Conservation (phyloP, 805 yeast genomes). For the Cyberlindnera meyerae region DNA sequence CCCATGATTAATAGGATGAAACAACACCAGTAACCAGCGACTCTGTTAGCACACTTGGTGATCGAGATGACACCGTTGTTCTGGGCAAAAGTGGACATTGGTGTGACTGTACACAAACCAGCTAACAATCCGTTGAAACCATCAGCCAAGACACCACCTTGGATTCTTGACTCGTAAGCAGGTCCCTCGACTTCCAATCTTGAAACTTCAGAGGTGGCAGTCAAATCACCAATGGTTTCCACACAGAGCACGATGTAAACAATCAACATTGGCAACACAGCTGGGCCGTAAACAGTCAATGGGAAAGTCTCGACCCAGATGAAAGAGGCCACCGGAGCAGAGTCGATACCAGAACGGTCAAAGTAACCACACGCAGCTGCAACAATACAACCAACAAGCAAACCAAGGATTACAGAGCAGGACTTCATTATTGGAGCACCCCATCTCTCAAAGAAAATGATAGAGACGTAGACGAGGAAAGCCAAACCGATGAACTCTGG, state of each 20-base stretch:
- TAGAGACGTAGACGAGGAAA: slow-evolving; percentile 70
- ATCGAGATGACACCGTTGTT: slow-evolving; percentile 91
- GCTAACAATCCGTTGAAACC: slow-evolving; percentile 77
- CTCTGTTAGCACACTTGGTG: slow-evolving; percentile 85
- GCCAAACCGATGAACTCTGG: slow-evolving; percentile 89
- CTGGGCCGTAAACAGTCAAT: slow-evolving; percentile 74
- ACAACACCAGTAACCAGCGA: slow-evolving; percentile 75
- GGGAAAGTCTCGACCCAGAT: slow-evolving; percentile 85
- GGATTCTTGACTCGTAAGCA: slow-evolving; percentile 75
- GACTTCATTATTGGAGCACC: slow-evolving; percentile 95
- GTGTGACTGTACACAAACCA: slow-evolving; percentile 77
- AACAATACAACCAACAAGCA: slow-evolving; percentile 83
- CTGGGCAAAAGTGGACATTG: slow-evolving; percentile 90
- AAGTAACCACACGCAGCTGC: slow-evolving; percentile 91
- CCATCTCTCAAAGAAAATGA: slow-evolving; percentile 74
- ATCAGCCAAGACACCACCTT: slow-evolving; percentile 90
- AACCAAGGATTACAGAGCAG: slow-evolving; percentile 84
- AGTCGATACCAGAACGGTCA: slow-evolving; percentile 47
- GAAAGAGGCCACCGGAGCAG: slow-evolving; percentile 82
- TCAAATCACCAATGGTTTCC: slow-evolving; percentile 92
- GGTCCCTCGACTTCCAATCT: slow-evolving; percentile 79
- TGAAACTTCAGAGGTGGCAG: slow-evolving; percentile 91
- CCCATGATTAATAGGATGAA: slow-evolving; percentile 83
- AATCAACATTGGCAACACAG: slow-evolving; percentile 79
- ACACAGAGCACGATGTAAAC: slow-evolving; percentile 76